Percentiles rank a stretch among this genome's conserved stretches.
Evolutionary conservation across 106 monocot genomes (phyloP).

Genomic region (Gastrodia elata): DNA sequence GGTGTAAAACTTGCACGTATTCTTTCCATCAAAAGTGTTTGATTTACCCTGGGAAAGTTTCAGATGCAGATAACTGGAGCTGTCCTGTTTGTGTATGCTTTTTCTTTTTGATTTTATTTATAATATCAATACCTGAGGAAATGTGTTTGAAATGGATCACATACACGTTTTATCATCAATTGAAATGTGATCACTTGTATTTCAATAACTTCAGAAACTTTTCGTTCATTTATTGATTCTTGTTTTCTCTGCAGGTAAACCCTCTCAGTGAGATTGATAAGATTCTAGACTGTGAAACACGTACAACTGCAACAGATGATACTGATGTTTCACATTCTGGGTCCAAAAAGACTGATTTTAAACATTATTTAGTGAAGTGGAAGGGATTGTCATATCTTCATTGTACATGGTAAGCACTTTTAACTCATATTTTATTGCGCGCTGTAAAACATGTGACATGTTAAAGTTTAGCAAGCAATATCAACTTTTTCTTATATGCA

Average conservation of each 20-base stretch:
- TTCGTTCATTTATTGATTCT: not conserved
- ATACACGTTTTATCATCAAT: not conserved
- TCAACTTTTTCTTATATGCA: not conserved
- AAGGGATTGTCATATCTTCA: constrained; percentile 91
- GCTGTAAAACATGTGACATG: not conserved
- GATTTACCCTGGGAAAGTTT: constrained; percentile 44
- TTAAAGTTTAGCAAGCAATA: not conserved
- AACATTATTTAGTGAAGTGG: constrained; percentile 94
- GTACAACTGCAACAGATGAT: constrained; percentile 22
- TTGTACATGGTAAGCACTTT: constrained; percentile 55
- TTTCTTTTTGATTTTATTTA: not conserved
- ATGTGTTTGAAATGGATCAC: not conserved
- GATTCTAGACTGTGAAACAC: constrained; percentile 73
- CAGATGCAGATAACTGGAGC: constrained; percentile 54
- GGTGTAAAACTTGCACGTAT: constrained; percentile 83
- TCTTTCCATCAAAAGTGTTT: constrained; percentile 69
- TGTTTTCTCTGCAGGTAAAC: constrained; percentile 45
- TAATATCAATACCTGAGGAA: not conserved
- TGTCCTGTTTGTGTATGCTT: constrained; percentile 92
- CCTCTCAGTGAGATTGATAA: constrained; percentile 80
- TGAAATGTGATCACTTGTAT: not conserved
- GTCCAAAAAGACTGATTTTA: constrained; percentile 36
- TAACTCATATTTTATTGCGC: not conserved
- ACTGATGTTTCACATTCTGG: constrained; percentile 30
- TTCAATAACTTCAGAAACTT: not conserved